These are phyloP conservation scores for Colletotrichum trifolii DNA, from an alignment of 2,329 filamentous ascomycete genomes.

Conservation along the genomic window DNA sequence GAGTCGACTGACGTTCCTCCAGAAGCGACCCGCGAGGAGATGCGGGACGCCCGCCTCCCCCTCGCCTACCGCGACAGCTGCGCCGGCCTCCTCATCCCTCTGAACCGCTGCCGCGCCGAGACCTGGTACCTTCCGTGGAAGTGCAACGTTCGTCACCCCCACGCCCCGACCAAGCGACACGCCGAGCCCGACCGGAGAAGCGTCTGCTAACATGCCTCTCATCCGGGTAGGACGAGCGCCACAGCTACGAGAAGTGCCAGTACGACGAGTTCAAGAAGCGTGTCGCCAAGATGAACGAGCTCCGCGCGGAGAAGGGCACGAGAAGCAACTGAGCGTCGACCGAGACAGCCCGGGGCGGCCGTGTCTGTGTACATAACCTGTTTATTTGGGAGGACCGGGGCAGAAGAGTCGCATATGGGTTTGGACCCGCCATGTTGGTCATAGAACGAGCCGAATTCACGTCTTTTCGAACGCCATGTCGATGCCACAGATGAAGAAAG, in stretches of 20 bases:
- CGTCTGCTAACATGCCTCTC: conserved; percentile 24
- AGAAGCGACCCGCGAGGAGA: conserved; percentile 84
- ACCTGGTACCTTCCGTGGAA: conserved; percentile 98
- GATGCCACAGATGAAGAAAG: neutral
- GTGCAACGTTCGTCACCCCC: conserved; percentile 78
- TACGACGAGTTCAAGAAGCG: conserved; percentile 99
- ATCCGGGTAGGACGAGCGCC: conserved; percentile 82
- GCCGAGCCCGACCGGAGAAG: conserved; percentile 1
- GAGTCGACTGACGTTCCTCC: conserved; percentile 19
- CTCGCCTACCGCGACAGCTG: conserved; percentile 95
- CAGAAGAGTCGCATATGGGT: conserved; percentile 18
- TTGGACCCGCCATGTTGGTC: conserved; percentile 23
- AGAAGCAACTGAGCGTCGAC: conserved; percentile 77
- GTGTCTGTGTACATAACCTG: conserved; percentile 36
- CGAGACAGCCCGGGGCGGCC: conserved; percentile 23
- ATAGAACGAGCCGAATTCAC: conserved; percentile 36
- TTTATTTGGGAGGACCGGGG: conserved; percentile 17
- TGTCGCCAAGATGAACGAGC: conserved; percentile 98
- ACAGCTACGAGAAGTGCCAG: conserved; percentile 99
- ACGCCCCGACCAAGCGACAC: neutral
- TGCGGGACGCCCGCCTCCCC: conserved; percentile 90
- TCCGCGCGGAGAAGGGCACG: conserved; percentile 84
- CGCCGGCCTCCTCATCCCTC: conserved; percentile 91
- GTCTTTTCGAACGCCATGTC: conserved; percentile 21
- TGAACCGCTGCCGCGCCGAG: conserved; percentile 93